These are phyloP conservation scores for Fusarium hainanense DNA, from an alignment of 2,329 filamentous ascomycete genomes.

Conservation along the genomic window DNA sequence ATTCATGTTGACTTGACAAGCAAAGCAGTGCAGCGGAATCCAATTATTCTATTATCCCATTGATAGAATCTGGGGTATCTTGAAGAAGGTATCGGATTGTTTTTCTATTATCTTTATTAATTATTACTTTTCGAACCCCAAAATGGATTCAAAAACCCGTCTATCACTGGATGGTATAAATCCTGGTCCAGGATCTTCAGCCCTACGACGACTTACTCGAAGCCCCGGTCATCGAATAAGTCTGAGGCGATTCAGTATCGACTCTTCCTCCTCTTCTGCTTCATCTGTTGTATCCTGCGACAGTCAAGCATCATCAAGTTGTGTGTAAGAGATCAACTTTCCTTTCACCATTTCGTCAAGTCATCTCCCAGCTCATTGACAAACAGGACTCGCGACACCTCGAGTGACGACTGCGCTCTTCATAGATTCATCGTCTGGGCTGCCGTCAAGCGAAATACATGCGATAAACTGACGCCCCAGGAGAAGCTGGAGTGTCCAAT, in stretches of 20 bases:
- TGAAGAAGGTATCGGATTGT: background rate
- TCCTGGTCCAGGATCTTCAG: conserved; percentile 45
- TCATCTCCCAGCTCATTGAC: conserved; percentile 27
- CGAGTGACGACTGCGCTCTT: conserved; percentile 62
- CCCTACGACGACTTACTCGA: conserved; percentile 49
- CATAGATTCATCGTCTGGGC: conserved; percentile 68
- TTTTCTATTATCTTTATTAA: background rate
- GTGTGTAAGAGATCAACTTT: conserved; percentile 49
- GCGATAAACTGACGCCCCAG: conserved; percentile 57
- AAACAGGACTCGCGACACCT: conserved; percentile 57
- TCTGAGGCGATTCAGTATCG: conserved; percentile 48
- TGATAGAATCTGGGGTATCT: background rate
- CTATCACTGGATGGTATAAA: conserved; percentile 46
- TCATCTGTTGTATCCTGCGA: conserved; percentile 43
- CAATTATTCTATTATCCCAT: background rate
- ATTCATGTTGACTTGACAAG: background rate
- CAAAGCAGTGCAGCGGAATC: background rate
- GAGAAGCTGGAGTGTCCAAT: conserved; percentile 65
- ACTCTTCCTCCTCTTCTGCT: conserved; percentile 45
- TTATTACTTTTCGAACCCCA: background rate
- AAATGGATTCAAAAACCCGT: conserved; percentile 50
- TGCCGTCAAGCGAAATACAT: conserved; percentile 65
- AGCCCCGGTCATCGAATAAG: conserved; percentile 49
- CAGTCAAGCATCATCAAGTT: conserved; percentile 42
- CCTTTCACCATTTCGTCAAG: conserved; percentile 4